Percentiles rank a stretch among this genome's conserved stretches.
These are phyloP conservation scores for Parathielavia hyrcaniae DNA, from an alignment of 495 filamentous ascomycete genomes.

Conservation along the genomic window DNA sequence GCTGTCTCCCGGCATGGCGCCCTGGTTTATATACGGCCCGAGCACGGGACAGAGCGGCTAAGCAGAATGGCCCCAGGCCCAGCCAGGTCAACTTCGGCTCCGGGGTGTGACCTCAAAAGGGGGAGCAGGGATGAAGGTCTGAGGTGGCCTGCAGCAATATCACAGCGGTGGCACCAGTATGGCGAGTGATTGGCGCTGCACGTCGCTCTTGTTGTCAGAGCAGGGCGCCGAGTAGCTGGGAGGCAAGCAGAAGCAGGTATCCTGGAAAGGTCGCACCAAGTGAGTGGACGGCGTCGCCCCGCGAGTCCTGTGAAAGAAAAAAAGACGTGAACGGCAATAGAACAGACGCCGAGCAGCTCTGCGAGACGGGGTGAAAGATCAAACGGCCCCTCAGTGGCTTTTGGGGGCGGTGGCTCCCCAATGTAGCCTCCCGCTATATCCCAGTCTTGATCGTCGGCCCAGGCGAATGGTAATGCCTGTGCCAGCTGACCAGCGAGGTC, in stretches of 20 bases:
- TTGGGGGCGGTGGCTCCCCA: slow-evolving; percentile 4
- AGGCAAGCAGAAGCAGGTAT: slow-evolving; percentile 12
- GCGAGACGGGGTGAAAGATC: slow-evolving; percentile 23
- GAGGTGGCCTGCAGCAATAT: slow-evolving; percentile 27
- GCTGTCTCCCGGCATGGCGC: slow-evolving; percentile 44
- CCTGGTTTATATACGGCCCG: slow-evolving; percentile 42
- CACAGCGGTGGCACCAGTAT: slow-evolving; percentile 29
- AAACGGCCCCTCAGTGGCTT: slow-evolving; percentile 14
- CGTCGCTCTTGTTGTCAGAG: slow-evolving; percentile 19
- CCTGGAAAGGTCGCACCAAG: slow-evolving; percentile 5
- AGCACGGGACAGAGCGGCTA: slow-evolving; percentile 23
- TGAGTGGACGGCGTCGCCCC: slow-evolving; percentile 23
- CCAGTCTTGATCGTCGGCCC: slow-evolving; percentile 25
- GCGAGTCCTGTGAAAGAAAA: slow-evolving; percentile 24
- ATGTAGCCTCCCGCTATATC: slow-evolving; percentile 33
- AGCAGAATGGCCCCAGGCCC: slow-evolving; percentile 33
- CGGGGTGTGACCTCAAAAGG: slow-evolving; percentile 22
- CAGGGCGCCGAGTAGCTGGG: slow-evolving; percentile 21
- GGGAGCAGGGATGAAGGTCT: slow-evolving; percentile 14
- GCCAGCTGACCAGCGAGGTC: slow-evolving; percentile 30
- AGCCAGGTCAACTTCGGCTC: slow-evolving; percentile 16
- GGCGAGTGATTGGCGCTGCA: slow-evolving; percentile 30
- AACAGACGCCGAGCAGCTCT: slow-evolving; percentile 14
- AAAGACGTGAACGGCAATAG: slow-evolving; percentile 23
- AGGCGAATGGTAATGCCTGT: slow-evolving; percentile 12